These are phyloP conservation scores for Mayamaea pseudoterrestris DNA, from an alignment of 108 stramenopile species.

Conservation along the genomic window DNA sequence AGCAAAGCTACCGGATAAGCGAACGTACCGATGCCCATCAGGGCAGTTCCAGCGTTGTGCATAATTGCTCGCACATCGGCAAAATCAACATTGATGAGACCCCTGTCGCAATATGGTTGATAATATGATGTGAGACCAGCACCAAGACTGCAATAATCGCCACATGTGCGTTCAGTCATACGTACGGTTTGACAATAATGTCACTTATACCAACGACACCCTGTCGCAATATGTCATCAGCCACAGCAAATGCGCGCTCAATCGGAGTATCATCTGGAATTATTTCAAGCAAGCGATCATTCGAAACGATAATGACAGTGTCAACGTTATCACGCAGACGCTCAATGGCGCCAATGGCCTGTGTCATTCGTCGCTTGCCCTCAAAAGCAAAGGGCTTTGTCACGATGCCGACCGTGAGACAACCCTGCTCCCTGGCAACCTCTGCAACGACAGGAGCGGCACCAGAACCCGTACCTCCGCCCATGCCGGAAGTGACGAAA, in stretches of 20 bases:
- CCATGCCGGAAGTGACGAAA: conserved; percentile 79
- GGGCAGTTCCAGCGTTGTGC: conserved; percentile 56
- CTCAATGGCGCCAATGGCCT: conserved; percentile 47
- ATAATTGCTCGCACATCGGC: conserved; percentile 70
- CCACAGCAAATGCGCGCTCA: conserved; percentile 67
- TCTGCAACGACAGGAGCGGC: conserved; percentile 69
- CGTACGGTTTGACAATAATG: conserved; percentile 75
- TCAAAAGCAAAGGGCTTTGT: conserved; percentile 79
- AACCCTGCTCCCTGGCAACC: conserved; percentile 34
- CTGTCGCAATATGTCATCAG: conserved; percentile 69
- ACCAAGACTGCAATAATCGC: too few species aligned
- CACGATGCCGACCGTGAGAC: conserved; percentile 71
- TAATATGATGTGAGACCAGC: too few species aligned
- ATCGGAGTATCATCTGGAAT: conserved; percentile 68
- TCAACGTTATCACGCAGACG: conserved; percentile 44
- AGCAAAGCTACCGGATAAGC: too few species aligned
- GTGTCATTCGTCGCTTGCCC: conserved; percentile 41
- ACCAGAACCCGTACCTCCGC: conserved; percentile 72
- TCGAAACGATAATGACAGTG: conserved; percentile 71
- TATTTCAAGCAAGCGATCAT: conserved; percentile 63
- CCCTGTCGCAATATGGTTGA: too few species aligned
- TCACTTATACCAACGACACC: conserved; percentile 76
- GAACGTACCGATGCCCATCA: conserved; percentile 81
- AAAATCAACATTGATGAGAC: conserved; percentile 74
- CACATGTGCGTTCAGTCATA: too few species aligned